Percentiles rank a stretch among this genome's conserved stretches.
phyloP scores from a whole-genome alignment of 2,329 filamentous ascomycete species.

The Penicillium glabrum region DNA sequence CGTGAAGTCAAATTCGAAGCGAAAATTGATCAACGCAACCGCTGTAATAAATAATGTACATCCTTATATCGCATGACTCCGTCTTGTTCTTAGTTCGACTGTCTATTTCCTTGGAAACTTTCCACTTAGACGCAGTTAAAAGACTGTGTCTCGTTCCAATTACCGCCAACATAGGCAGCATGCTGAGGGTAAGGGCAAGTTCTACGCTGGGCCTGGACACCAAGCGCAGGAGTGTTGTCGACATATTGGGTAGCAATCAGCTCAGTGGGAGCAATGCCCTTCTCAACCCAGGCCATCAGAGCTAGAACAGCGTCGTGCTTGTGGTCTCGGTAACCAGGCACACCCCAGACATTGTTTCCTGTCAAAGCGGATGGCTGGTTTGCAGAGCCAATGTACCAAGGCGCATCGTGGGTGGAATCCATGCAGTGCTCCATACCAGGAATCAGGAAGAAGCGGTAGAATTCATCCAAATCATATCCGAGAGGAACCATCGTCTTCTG shows the following conservation, averaged over 20 bases:
- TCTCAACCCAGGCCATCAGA: slow-evolving; percentile 22
- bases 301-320: slow-evolving; percentile 19
- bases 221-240: background rate
- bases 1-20: too few relatives aligned
- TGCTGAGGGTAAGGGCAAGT: background rate
- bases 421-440: slow-evolving; percentile 10
- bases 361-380: too few relatives aligned
- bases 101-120: too few relatives aligned
- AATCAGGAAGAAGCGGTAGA: slow-evolving; percentile 18
- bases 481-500: background rate
- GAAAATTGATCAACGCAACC: too few relatives aligned
- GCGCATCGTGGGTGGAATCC: background rate
- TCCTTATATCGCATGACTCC: too few relatives aligned
- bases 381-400: background rate
- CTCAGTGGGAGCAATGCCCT: slow-evolving; percentile 11
- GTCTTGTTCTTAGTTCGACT: too few relatives aligned
- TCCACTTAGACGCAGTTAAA: background rate
- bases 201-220: background rate
- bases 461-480: slow-evolving; percentile 8
- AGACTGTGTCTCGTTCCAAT: background rate
- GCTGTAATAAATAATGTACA: too few relatives aligned
- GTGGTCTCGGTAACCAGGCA: slow-evolving; percentile 9
- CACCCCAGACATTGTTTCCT: background rate
- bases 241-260: slow-evolving; percentile 17
- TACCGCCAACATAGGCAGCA: background rate